Evolutionary conservation across 257 asterid genomes (phyloP).

Genomic region (Galeopsis tetrahit): DNA sequence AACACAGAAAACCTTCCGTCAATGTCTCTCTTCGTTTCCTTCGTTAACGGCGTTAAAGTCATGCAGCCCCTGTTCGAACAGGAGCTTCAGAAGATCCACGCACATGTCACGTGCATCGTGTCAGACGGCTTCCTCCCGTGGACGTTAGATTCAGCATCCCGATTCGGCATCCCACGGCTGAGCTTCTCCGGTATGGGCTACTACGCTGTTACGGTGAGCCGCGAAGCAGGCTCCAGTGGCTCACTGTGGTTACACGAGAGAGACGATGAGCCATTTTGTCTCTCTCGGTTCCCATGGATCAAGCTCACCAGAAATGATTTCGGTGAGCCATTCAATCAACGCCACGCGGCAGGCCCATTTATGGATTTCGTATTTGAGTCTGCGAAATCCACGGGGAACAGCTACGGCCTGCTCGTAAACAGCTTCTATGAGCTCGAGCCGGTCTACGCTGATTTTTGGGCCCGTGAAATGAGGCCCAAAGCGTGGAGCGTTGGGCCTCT

Average conservation of each 20-base stretch:
- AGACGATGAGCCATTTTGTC: conserved; percentile 43
- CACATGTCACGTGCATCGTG: conserved; percentile 44
- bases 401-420: conserved; percentile 65
- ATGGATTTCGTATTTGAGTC: conserved; percentile 39
- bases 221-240: neutral
- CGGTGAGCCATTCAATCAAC: conserved; percentile 30
- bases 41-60: conserved; percentile 43
- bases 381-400: neutral
- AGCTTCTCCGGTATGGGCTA: conserved; percentile 50
- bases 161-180: conserved; percentile 55
- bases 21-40: conserved; percentile 51
- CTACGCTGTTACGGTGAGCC: conserved; percentile 29
- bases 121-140: conserved; percentile 75
- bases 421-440: conserved; percentile 64
- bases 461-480: neutral
- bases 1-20: conserved; percentile 75
- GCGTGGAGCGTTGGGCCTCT: conserved; percentile 65
- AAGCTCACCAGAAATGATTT: conserved; percentile 59
- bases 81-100: conserved; percentile 36
- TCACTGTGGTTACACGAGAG: conserved; percentile 35
- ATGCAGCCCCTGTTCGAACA: conserved; percentile 65
- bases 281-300: conserved; percentile 53
- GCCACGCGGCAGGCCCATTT: conserved; percentile 41
- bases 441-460: conserved; percentile 37
- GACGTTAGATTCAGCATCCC: conserved; percentile 58